A percentile compares a stretch with the other conserved stretches of the same genome.
Conservation (phyloP, 257 asterid species). For the Nicotiana sylvestris region DNA sequence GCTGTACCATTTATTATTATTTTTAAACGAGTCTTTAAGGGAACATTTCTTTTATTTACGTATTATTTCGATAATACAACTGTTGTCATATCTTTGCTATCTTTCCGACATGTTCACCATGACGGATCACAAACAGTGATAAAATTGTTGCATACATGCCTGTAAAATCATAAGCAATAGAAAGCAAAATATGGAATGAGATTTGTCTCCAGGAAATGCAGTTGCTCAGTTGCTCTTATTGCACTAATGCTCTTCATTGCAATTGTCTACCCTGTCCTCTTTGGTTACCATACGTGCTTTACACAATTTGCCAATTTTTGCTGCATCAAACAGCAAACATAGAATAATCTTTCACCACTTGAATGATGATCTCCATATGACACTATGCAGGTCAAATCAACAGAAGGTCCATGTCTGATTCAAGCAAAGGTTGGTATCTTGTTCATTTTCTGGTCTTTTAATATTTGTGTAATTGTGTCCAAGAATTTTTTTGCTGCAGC, state of each 20-base stretch:
- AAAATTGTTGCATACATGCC: not conserved
- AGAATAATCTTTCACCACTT: not conserved
- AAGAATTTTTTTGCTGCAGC: not conserved
- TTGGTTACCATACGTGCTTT: not conserved
- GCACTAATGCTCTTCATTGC: not conserved
- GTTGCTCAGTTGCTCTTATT: not conserved
- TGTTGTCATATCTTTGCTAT: too few species aligned
- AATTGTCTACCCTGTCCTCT: not conserved
- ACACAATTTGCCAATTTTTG: not conserved
- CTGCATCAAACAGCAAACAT: not conserved
- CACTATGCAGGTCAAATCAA: slow-evolving; percentile 53
- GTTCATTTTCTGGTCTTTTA: slow-evolving; percentile 3
- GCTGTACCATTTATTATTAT: too few species aligned
- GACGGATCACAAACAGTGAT: not conserved
- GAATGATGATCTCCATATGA: slow-evolving; percentile 19
- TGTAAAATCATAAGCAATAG: not conserved
- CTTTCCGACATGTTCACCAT: not conserved
- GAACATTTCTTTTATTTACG: too few species aligned
- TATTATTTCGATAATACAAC: too few species aligned
- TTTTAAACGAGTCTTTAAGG: too few species aligned
- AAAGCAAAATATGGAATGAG: not conserved
- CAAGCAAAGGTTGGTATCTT: slow-evolving; percentile 57
- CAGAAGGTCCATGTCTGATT: slow-evolving; percentile 47
- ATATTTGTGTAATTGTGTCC: too few species aligned
- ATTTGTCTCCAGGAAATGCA: not conserved